phyloP scores from a whole-genome alignment of 2,329 filamentous ascomycete genomes.

The Nannizzia gypsea region DNA sequence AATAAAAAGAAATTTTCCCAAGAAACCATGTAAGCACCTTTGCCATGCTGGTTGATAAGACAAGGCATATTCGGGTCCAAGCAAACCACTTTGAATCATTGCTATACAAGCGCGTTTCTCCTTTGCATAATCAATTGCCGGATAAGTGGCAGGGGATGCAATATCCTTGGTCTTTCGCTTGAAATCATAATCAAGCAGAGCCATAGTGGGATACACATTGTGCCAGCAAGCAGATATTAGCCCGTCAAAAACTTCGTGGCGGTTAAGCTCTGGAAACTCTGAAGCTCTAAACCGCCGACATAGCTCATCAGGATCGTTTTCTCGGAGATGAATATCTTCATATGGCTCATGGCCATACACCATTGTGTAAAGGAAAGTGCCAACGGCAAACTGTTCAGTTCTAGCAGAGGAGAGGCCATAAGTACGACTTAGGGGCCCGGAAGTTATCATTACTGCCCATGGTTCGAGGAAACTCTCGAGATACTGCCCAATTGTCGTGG shows the following conservation, averaged over 20 bases:
- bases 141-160: constrained; percentile 7
- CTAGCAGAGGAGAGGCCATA: constrained; percentile 16
- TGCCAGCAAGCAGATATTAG: constrained; percentile 16
- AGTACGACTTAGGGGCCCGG: constrained; percentile 13
- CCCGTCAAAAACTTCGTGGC: constrained; percentile 13
- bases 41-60: constrained; percentile 7
- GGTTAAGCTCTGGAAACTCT: constrained; percentile 15
- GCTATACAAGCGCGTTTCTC: constrained; percentile 5
- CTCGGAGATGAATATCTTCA: constrained; percentile 8
- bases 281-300: constrained; percentile 13
- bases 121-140: constrained; percentile 5
- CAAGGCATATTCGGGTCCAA: constrained; percentile 8
- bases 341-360: constrained; percentile 16
- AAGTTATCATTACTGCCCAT: constrained; percentile 11
- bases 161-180: constrained; percentile 15
- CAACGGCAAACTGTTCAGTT: constrained; percentile 16
- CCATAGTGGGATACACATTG: constrained; percentile 18
- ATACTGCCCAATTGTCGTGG: constrained; percentile 14
- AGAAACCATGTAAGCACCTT: constrained; percentile 2
- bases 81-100: constrained; percentile 7
- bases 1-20: neutral
- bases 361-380: constrained; percentile 16
- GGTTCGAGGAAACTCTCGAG: constrained; percentile 13
- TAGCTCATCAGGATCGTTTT: constrained; percentile 4
- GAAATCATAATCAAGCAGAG: constrained; percentile 14